Percentiles rank a stretch among this genome's conserved stretches.
Evolutionary conservation across 2,329 filamentous ascomycete genomes (phyloP).

Genomic region (Cladosporium phlei): DNA sequence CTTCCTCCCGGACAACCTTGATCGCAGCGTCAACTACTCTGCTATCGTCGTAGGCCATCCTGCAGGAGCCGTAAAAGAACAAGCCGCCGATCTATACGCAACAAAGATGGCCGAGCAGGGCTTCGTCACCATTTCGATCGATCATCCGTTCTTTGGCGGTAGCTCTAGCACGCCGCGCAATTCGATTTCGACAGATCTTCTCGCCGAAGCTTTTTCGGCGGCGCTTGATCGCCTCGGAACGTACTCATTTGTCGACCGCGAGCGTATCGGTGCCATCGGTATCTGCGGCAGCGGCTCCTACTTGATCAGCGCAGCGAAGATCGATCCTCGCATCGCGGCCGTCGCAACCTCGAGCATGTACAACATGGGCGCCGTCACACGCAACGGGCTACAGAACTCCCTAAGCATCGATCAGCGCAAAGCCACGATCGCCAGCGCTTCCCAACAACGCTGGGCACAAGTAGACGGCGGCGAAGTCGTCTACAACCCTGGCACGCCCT

Average conservation of each 20-base stretch:
- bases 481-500: constrained; percentile 3
- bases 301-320: constrained; percentile 13
- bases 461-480: not conserved
- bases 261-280: constrained; percentile 14
- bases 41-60: constrained; percentile 13
- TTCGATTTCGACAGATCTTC: constrained; percentile 8
- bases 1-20: constrained; percentile 8
- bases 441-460: not conserved
- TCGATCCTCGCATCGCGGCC: constrained; percentile 12
- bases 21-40: constrained; percentile 2
- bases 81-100: constrained; percentile 13
- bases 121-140: constrained; percentile 14
- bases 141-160: constrained; percentile 11
- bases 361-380: constrained; percentile 11
- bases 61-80: constrained; percentile 14
- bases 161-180: constrained; percentile 11
- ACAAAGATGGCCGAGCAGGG: constrained; percentile 15
- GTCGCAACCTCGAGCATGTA: constrained; percentile 15
- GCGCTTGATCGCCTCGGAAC: constrained; percentile 12
- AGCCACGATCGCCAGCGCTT: not conserved
- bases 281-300: constrained; percentile 13
- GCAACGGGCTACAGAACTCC: constrained; percentile 5
- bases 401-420: constrained; percentile 4
- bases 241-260: constrained; percentile 1
- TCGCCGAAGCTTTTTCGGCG: constrained; percentile 12